These are phyloP conservation scores for Actinidia chinensis DNA, from an alignment of 179 eudicot genomes.

Conservation along the genomic window DNA sequence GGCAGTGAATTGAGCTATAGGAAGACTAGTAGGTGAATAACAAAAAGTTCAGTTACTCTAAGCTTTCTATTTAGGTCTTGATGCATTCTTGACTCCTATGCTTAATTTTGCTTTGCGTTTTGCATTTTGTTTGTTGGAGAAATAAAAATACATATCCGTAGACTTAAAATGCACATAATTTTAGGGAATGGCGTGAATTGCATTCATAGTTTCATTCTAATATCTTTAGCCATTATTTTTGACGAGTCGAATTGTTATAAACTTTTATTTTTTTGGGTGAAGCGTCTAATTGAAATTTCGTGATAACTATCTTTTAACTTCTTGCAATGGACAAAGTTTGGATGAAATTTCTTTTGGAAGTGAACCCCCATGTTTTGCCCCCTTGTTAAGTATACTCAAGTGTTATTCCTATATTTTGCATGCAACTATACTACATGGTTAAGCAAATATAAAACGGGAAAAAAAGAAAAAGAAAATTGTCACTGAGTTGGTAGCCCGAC, in stretches of 20 bases:
- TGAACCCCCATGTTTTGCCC: neutral
- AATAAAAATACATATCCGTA: neutral
- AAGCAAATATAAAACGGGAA: neutral
- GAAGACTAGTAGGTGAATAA: neutral
- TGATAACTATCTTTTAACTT: neutral
- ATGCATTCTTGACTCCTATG: neutral
- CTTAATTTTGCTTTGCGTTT: neutral
- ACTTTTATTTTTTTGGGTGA: neutral
- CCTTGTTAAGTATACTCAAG: neutral
- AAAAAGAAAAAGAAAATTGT: neutral
- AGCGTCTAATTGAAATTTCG: neutral
- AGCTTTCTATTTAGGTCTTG: neutral
- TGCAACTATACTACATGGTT: neutral
- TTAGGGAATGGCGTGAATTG: neutral
- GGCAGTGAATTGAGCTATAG: slow-evolving; percentile 8
- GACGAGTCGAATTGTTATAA: neutral
- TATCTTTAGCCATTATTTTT: neutral
- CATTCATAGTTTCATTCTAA: neutral
- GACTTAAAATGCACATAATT: neutral
- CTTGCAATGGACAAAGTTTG: neutral
- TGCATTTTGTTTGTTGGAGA: neutral
- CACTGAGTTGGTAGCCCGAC: neutral
- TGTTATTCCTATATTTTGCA: neutral
- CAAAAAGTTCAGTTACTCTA: neutral
- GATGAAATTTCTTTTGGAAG: neutral